Evolutionary conservation across 768 basidiomycete species (phyloP).

Genomic region (Gautieria morchelliformis): DNA sequence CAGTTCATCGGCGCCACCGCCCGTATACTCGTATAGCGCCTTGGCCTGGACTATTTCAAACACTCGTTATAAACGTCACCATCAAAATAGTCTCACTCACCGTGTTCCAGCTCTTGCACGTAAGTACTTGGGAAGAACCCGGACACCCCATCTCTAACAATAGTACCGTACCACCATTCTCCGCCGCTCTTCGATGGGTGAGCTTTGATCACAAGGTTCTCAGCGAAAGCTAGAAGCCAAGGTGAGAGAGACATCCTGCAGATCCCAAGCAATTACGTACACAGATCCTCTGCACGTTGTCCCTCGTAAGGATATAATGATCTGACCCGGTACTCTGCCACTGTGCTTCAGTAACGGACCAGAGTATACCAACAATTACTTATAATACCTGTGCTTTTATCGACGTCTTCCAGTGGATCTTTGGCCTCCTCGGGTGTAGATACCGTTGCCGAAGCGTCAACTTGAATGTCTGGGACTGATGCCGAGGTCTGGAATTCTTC

Average conservation of each 20-base stretch:
- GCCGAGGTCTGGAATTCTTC: slow-evolving; percentile 35
- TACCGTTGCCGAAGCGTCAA: slow-evolving; percentile 37
- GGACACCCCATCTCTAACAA: slow-evolving; percentile 49
- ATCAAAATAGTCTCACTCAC: slow-evolving; percentile 34
- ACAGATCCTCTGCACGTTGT: slow-evolving; percentile 81
- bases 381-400: slow-evolving; percentile 43
- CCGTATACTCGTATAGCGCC: slow-evolving; percentile 72
- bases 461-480: slow-evolving; percentile 46
- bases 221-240: slow-evolving; percentile 51
- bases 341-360: neutral
- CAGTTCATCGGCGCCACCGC: slow-evolving; percentile 69
- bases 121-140: slow-evolving; percentile 92
- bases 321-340: slow-evolving; percentile 61
- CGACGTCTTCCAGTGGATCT: slow-evolving; percentile 65
- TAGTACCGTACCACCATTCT: slow-evolving; percentile 90
- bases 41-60: slow-evolving; percentile 48
- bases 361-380: slow-evolving; percentile 15
- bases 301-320: slow-evolving; percentile 80
- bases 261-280: slow-evolving; percentile 34
- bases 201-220: slow-evolving; percentile 68
- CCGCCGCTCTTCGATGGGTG: slow-evolving; percentile 79
- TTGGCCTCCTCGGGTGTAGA: slow-evolving; percentile 14
- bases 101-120: slow-evolving; percentile 57
- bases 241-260: slow-evolving; percentile 7
- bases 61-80: neutral